Percentiles rank a stretch among this genome's conserved stretches.
phyloP scores from a whole-genome alignment of 2,329 filamentous ascomycete species.

The Didymella arachidicola region DNA sequence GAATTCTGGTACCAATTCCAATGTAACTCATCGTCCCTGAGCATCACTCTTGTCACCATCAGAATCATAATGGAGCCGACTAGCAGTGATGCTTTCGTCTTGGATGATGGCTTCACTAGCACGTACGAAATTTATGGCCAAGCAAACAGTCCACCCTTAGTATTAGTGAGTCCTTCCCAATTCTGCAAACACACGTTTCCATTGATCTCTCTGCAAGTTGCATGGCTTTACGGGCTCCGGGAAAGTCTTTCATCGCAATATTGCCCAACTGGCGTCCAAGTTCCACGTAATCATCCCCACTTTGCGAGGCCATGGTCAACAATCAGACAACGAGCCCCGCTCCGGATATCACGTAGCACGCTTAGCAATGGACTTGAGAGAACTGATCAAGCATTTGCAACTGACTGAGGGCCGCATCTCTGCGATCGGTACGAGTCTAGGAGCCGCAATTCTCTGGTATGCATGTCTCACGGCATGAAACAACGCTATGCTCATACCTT shows the following conservation, averaged over 20 bases:
- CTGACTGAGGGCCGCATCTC: conserved; percentile 18
- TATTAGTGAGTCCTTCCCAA: conserved; percentile 21
- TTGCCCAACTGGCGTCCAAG: conserved; percentile 15
- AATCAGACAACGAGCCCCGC: conserved; percentile 36
- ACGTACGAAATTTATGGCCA: conserved; percentile 25
- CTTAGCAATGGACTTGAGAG: conserved; percentile 37
- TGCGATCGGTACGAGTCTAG: conserved; percentile 33
- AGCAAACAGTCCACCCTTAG: conserved; percentile 16
- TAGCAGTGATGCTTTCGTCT: too few species aligned
- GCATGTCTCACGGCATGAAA: background rate
- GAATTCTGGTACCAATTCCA: background rate
- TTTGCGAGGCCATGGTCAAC: conserved; percentile 36
- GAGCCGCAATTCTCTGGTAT: conserved; percentile 36
- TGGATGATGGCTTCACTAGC: too few species aligned
- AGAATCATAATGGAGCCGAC: too few species aligned
- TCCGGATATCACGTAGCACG: conserved; percentile 41
- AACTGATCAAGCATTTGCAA: conserved; percentile 33
- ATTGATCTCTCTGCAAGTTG: conserved; percentile 23
- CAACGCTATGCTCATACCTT: background rate
- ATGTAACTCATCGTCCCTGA: too few species aligned
- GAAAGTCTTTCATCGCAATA: conserved; percentile 32
- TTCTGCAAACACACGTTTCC: background rate
- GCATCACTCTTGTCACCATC: too few species aligned
- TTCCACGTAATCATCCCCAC: conserved; percentile 30
- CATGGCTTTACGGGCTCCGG: conserved; percentile 41